Base-by-base conservation (phyloP, 208 protist genomes). In the Jaenimonas drosophilae region DNA sequence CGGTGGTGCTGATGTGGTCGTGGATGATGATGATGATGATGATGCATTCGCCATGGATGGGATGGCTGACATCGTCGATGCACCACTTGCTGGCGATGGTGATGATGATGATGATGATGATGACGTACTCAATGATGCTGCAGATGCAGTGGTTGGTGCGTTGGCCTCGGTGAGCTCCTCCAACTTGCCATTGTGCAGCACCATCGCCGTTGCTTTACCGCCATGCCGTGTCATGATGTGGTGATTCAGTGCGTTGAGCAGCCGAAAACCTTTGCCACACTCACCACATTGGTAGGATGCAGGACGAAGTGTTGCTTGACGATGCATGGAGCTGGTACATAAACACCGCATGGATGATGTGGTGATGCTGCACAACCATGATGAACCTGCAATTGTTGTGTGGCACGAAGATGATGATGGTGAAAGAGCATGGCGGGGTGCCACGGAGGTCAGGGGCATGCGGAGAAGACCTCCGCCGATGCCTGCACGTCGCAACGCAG, bases 211-310 rank as follows among this genome's bases (percentile, higher is more conserved):
- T 0, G 84, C 84, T 2, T 70, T 40, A 20, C 81, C 84, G 16
- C 57, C 73, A 64, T 94, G 86, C 16, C 76, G 77, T 6, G 86
- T 90, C 57, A 87, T 66, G 33, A 94, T 90, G 65, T 94, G 86
- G 53, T 94, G 86, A 26, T 88, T 80, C 0, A 94, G 64, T 0
- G 86, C 86, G 53, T 90, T 90, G 9, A 89, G 60, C 32, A 94
- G 65, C 3, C 86, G 86, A 59, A 94, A 94, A 0, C 67, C 54
- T 53, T 91, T 90, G 9, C 78, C 74, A 43, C 86, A 94, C 36
- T 76, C 70, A 2, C 79, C 64, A 44, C 86, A 94, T 40, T 88
- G 77, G 42, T 86, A 92, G 3, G 50, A 50, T 0, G 71, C 40
- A 11, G 65, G 19, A 5, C 11, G n/a, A 11, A 20, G 16, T 24